Evolutionary conservation across 2,329 filamentous ascomycete genomes (phyloP).

Genomic region (Ascochyta viciae-villosae): DNA sequence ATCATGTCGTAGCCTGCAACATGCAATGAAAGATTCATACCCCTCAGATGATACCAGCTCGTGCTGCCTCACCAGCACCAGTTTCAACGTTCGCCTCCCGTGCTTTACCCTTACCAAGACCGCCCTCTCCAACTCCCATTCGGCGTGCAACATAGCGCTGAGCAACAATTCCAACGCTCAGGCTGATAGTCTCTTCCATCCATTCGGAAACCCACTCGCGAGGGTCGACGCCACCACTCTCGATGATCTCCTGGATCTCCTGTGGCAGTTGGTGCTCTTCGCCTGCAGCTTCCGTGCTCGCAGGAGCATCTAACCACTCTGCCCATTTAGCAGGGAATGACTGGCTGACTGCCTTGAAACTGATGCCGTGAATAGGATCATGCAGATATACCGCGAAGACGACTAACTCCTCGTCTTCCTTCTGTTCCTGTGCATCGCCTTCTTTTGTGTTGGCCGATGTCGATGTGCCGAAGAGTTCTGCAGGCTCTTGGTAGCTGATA

Average conservation of each 20-base stretch:
- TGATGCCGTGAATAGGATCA: constrained; percentile 90
- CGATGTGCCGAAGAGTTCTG: constrained; percentile 69
- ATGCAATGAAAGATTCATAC: constrained; percentile 4
- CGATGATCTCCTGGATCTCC: constrained; percentile 85
- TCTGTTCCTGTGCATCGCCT: constrained; percentile 58
- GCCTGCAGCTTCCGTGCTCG: constrained; percentile 34
- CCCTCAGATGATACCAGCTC: constrained; percentile 54
- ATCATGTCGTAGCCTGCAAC: constrained; percentile 5
- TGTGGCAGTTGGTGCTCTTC: constrained; percentile 71
- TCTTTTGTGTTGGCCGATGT: constrained; percentile 63
- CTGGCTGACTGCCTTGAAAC: constrained; percentile 84
- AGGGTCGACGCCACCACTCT: constrained; percentile 79
- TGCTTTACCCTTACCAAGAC: constrained; percentile 64
- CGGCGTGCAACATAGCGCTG: constrained; percentile 93
- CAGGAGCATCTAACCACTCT: constrained; percentile 79
- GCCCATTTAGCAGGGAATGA: constrained; percentile 84
- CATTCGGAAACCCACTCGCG: constrained; percentile 97
- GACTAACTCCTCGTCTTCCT: constrained; percentile 69
- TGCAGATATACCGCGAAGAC: constrained; percentile 80
- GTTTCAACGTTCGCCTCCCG: constrained; percentile 63
- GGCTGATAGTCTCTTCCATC: constrained; percentile 84
- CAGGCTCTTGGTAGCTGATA: constrained; percentile 69
- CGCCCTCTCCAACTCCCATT: constrained; percentile 94
- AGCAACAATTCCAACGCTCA: constrained; percentile 84
- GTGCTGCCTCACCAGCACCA: constrained; percentile 66